Evolutionary conservation across 2,329 filamentous ascomycete species (phyloP).

Genomic region (Curvularia verruculosa): DNA sequence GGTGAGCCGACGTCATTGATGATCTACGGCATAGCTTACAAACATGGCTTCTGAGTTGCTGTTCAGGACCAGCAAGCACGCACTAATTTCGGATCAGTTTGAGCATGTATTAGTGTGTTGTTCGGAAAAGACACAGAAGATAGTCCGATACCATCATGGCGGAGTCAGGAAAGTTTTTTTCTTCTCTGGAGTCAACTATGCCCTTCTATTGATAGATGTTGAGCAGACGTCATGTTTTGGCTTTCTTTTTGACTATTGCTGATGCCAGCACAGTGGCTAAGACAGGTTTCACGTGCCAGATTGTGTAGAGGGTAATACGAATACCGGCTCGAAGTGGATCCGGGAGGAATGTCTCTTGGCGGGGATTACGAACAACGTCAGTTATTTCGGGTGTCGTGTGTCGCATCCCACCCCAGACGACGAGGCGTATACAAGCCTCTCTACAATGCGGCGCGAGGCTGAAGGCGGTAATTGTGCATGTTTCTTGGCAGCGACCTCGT

Average conservation of each 20-base stretch:
- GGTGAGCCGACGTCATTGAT: not conserved
- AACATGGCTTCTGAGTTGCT: not conserved
- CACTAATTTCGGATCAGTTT: not conserved
- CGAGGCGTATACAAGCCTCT: not conserved
- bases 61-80: not conserved
- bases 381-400: not conserved
- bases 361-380: not conserved
- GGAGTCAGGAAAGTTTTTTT: not conserved
- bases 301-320: not conserved
- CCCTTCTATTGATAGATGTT: not conserved
- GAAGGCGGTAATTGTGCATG: not conserved
- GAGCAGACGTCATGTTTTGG: not conserved
- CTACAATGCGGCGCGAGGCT: conserved; percentile 2
- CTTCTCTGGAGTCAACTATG: not conserved
- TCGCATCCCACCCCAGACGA: not conserved
- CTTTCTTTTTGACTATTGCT: not conserved
- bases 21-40: no score
- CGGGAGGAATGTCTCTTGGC: conserved; percentile 4
- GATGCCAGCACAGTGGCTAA: not conserved
- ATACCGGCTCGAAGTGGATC: conserved; percentile 2
- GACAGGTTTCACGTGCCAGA: not conserved
- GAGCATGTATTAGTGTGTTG: not conserved
- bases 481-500: conserved; percentile 5
- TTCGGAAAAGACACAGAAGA: not conserved
- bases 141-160: not conserved